Evolutionary conservation across 139 green algal genomes (phyloP), one percentile per base, ranked within the genome.

Genomic region (Micromonas commoda): DNA sequence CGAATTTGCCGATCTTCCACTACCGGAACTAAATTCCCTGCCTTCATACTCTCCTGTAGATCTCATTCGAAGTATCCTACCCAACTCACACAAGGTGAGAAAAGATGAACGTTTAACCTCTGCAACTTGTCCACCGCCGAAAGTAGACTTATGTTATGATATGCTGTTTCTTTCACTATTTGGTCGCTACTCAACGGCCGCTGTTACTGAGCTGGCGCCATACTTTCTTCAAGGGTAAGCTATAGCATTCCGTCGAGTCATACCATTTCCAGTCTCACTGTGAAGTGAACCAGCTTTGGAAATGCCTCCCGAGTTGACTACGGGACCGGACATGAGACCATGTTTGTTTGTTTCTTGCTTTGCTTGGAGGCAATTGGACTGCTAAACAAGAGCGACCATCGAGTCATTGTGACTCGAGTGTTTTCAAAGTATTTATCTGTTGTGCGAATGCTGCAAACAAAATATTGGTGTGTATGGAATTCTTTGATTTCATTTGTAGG

Each of bases 171-270:
- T n/a, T n/a, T n/a, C n/a, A n/a, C n/a, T n/a, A n/a, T n/a, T n/a
- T n/a, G n/a, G n/a, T n/a, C n/a, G n/a, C n/a, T n/a, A n/a, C n/a
- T n/a, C n/a, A n/a, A n/a, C n/a, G 54, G 54, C n/a, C 2, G 54
- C 54, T 24, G 28, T 31, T 31, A n/a, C 28, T 65, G 54, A 65
- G 28, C 54, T 65, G n/a, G 28, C 28, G n/a, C 54, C 54, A n/a
- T 65, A 65, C 54, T 31, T 65, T 65, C 54, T 65, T 65, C 54
- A 65, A 65, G 28, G 54, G 54, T 65, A 31, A 31, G 24, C n/a
- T 31, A n/a, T 65, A 31, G n/a, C 28, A 31, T 31, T 65, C 1
- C 2, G n/a, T 65, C 2, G 2, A 31, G 4, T 19, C 2, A 1
- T 31, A 65, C n/a, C 2, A 31, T 19, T 31, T n/a, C n/a, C n/a